phyloP scores from a whole-genome alignment of 2,329 filamentous ascomycete species.

The Sarocladium strictum region DNA sequence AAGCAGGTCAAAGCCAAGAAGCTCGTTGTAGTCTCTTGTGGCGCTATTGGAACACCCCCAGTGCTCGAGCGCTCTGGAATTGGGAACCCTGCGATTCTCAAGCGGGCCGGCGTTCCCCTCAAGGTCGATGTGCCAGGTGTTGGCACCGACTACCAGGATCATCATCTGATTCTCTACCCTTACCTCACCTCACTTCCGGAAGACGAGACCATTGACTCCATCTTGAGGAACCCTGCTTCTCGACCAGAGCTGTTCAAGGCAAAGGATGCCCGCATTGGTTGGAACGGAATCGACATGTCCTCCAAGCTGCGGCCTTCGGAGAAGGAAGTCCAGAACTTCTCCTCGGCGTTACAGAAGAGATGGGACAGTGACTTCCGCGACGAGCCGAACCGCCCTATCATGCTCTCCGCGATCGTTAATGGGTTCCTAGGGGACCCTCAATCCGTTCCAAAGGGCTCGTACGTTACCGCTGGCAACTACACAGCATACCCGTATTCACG shows the following conservation, averaged over 20 bases:
- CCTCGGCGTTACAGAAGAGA: slow-evolving; percentile 42
- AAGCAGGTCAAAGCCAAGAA: slow-evolving; percentile 32
- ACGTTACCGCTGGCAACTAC: slow-evolving; percentile 45
- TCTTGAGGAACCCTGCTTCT: slow-evolving; percentile 27
- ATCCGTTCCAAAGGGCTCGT: slow-evolving; percentile 34
- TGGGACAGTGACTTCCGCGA: slow-evolving; percentile 51
- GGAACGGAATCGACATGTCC: slow-evolving; percentile 51
- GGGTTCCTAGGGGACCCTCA: slow-evolving; percentile 36
- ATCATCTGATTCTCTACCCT: slow-evolving; percentile 46
- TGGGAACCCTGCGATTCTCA: slow-evolving; percentile 27
- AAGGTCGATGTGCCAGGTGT: slow-evolving; percentile 18
- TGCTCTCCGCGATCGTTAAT: slow-evolving; percentile 29
- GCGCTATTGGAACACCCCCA: slow-evolving; percentile 36
- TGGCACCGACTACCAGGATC: slow-evolving; percentile 34
- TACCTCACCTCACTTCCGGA: slow-evolving; percentile 33
- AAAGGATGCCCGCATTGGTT: slow-evolving; percentile 43
- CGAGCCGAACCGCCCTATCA: slow-evolving; percentile 38
- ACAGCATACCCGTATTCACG: slow-evolving; percentile 56
- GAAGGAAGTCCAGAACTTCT: slow-evolving; percentile 44
- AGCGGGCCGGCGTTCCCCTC: slow-evolving; percentile 14
- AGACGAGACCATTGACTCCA: slow-evolving; percentile 39
- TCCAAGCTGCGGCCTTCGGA: slow-evolving; percentile 51
- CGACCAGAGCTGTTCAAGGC: slow-evolving; percentile 22
- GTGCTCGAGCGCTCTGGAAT: slow-evolving; percentile 49
- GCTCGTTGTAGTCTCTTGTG: slow-evolving; percentile 37